Conservation (phyloP, 345 rosid species). For the Leavenworthia alabamica region DNA sequence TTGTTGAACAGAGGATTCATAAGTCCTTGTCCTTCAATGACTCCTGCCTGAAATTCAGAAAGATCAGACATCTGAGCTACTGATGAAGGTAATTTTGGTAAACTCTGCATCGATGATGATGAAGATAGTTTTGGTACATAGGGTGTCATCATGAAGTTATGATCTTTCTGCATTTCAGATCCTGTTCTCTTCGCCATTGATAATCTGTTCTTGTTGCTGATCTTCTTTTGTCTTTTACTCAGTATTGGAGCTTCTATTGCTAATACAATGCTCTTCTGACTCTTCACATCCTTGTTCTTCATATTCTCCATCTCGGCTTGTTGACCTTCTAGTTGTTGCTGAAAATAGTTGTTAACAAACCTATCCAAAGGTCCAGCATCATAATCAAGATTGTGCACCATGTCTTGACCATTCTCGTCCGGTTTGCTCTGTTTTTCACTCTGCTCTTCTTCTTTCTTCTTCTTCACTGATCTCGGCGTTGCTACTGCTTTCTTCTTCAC, state of each 20-base stretch:
- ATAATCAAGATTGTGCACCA: background rate
- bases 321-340: background rate
- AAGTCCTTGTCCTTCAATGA: conserved; percentile 8
- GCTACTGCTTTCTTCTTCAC: conserved; percentile 5
- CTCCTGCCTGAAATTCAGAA: conserved; percentile 12
- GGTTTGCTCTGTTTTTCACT: conserved; percentile 2
- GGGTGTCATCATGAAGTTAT: conserved; percentile 8
- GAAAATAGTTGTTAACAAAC: conserved; percentile 6
- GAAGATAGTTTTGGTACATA: conserved; percentile 3
- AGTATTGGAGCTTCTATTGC: conserved; percentile 22
- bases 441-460: background rate
- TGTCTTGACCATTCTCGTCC: background rate
- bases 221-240: conserved; percentile 13
- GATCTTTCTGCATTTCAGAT: conserved; percentile 10
- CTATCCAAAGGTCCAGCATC: background rate
- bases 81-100: conserved; percentile 11
- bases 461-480: background rate
- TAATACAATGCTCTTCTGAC: conserved; percentile 23
- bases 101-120: conserved; percentile 10
- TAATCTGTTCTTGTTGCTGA: conserved; percentile 1
- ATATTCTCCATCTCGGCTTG: background rate
- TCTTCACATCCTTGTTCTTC: background rate
- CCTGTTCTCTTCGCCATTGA: background rate
- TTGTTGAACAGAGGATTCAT: conserved; percentile 7
- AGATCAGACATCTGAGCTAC: conserved; percentile 17